A percentile compares a stretch with the other conserved stretches of the same genome.
These are phyloP conservation scores for Colletotrichum sp. DNA, from an alignment of 2,329 filamentous ascomycete genomes.

Conservation along the genomic window DNA sequence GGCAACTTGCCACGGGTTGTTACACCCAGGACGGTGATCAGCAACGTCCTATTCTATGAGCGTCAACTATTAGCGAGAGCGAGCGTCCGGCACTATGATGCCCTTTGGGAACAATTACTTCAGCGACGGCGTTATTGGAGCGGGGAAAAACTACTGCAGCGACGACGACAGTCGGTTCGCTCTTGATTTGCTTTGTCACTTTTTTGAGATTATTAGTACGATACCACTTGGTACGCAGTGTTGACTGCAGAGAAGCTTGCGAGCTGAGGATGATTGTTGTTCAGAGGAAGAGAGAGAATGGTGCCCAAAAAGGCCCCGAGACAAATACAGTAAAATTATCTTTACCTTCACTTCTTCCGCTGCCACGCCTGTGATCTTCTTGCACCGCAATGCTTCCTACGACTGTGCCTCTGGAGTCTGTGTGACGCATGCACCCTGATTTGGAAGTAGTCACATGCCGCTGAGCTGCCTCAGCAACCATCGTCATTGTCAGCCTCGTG, in stretches of 20 bases:
- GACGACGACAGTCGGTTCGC: not conserved
- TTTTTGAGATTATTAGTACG: not conserved
- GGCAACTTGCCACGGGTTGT: not conserved
- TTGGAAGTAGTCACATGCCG: not conserved
- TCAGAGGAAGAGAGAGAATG: not conserved
- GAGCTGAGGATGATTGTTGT: not conserved
- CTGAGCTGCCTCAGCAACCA: not conserved
- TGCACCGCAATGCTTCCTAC: not conserved
- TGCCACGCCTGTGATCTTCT: not conserved
- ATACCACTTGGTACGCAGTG: slow-evolving; percentile 9
- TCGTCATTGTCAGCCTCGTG: not conserved
- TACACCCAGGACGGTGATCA: slow-evolving; percentile 7
- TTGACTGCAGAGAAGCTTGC: not conserved
- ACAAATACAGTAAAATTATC: not conserved
- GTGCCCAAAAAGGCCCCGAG: not conserved
- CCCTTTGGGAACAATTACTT: not conserved
- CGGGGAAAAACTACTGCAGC: not conserved
- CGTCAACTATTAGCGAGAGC: not conserved
- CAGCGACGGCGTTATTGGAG: slow-evolving; percentile 15
- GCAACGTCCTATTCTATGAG: not conserved
- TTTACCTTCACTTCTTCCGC: not conserved
- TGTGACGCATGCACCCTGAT: not conserved
- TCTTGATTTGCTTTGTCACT: not conserved
- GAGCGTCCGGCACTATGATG: slow-evolving; percentile 2
- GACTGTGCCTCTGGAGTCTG: not conserved